These are phyloP conservation scores for Chalaropsis thielavioides DNA, from an alignment of 2,329 filamentous ascomycete species.

Conservation along the genomic window DNA sequence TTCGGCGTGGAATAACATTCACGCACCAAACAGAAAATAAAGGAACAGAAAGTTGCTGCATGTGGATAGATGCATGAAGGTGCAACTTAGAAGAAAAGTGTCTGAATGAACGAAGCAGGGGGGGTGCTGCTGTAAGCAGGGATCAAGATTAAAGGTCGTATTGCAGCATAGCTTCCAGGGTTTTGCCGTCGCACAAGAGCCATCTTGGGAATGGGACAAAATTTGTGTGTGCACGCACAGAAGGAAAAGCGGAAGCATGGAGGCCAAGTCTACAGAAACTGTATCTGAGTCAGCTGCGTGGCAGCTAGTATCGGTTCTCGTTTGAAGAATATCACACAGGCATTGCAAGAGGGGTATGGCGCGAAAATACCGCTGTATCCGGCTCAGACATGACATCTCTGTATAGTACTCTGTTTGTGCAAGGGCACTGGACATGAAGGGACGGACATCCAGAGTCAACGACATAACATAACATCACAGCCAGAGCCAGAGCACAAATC, in stretches of 20 bases:
- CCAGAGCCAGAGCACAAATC: too few relatives aligned
- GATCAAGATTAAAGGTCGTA: slow-evolving; percentile 2
- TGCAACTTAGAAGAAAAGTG: neutral
- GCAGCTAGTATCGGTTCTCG: neutral
- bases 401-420: too few relatives aligned
- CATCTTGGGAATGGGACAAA: neutral
- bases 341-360: neutral
- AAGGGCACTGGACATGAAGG: too few relatives aligned
- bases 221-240: neutral
- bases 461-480: too few relatives aligned
- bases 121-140: neutral
- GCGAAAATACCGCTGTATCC: neutral
- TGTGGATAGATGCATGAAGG: neutral
- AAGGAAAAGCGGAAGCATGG: neutral
- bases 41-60: neutral
- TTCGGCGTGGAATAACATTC: neutral
- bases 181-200: neutral
- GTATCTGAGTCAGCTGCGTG: neutral
- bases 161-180: slow-evolving; percentile 1
- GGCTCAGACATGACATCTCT: too few relatives aligned
- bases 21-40: neutral
- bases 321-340: too few relatives aligned
- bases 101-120: neutral
- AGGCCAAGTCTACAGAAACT: too few relatives aligned
- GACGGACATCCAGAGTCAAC: too few relatives aligned